These are phyloP conservation scores for Colletotrichum plurivorum DNA, from an alignment of 2,329 filamentous ascomycete species.

Conservation along the genomic window DNA sequence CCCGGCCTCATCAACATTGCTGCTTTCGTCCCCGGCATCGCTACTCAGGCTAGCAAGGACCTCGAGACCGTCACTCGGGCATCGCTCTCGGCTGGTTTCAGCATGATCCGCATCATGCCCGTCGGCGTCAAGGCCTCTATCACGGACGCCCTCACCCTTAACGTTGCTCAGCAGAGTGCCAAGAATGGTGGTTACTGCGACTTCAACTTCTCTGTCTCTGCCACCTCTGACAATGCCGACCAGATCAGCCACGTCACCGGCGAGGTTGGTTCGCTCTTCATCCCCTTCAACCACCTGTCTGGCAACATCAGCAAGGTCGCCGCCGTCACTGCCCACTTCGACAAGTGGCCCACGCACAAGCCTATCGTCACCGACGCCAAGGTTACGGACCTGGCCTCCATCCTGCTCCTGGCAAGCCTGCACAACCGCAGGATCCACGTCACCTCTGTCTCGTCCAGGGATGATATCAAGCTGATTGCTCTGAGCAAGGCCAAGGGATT, in stretches of 20 bases:
- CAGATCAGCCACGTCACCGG: slow-evolving; percentile 80
- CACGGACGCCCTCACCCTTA: slow-evolving; percentile 79
- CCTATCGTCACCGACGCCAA: slow-evolving; percentile 87
- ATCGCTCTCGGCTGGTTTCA: slow-evolving; percentile 82
- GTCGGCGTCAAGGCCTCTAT: slow-evolving; percentile 80
- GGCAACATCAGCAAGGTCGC: slow-evolving; percentile 89
- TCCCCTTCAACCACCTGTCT: slow-evolving; percentile 85
- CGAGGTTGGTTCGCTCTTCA: slow-evolving; percentile 85
- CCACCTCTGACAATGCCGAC: slow-evolving; percentile 80
- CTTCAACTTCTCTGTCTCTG: slow-evolving; percentile 84
- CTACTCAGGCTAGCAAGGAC: slow-evolving; percentile 74
- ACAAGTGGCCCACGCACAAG: slow-evolving; percentile 82
- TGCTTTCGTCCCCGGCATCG: slow-evolving; percentile 83
- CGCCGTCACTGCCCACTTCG: slow-evolving; percentile 83
- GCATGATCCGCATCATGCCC: slow-evolving; percentile 85
- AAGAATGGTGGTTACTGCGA: slow-evolving; percentile 79
- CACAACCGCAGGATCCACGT: slow-evolving; percentile 85
- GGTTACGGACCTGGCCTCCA: slow-evolving; percentile 84
- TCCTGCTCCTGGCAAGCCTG: slow-evolving; percentile 82
- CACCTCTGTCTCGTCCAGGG: slow-evolving; percentile 84
- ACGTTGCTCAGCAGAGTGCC: slow-evolving; percentile 79
- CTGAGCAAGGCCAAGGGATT: slow-evolving; percentile 86
- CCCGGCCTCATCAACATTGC: slow-evolving; percentile 84
- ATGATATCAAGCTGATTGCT: slow-evolving; percentile 83
- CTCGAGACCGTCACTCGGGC: slow-evolving; percentile 80